A percentile compares a stretch with the other conserved stretches of the same genome.
phyloP scores from a whole-genome alignment of 2,329 filamentous ascomycete species.

The Thermoascus crustaceus region DNA sequence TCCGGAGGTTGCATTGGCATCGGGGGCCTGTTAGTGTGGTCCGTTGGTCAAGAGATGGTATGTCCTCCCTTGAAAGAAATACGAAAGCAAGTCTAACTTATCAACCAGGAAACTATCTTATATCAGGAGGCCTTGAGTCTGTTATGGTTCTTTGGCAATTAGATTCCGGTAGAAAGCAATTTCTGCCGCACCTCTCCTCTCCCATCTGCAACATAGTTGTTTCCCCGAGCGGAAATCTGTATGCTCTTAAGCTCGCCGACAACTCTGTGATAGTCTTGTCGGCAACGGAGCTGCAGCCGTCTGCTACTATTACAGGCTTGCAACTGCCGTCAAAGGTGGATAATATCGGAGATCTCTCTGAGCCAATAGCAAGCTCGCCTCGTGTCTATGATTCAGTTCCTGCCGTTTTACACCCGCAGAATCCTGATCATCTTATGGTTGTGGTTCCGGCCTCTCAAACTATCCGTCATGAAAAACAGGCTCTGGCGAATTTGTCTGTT shows the following conservation, averaged over 20 bases:
- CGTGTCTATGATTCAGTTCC: conserved; percentile 35
- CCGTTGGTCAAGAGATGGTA: conserved; percentile 90
- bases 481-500: conserved; percentile 45
- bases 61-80: conserved; percentile 6
- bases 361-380: conserved; percentile 6
- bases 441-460: conserved; percentile 53
- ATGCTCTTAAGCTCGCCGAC: conserved; percentile 77
- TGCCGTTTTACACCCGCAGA: conserved; percentile 54
- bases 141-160: conserved; percentile 89
- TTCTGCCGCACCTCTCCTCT: conserved; percentile 81
- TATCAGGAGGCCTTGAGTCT: conserved; percentile 87
- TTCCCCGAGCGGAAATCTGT: conserved; percentile 69
- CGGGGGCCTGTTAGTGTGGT: conserved; percentile 71
- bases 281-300: conserved; percentile 79
- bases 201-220: conserved; percentile 78
- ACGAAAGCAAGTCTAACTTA: too few species aligned
- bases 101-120: conserved; percentile 86
- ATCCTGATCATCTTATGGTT: conserved; percentile 57
- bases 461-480: conserved; percentile 22
- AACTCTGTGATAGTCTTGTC: conserved; percentile 89
- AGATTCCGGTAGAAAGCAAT: conserved; percentile 73
- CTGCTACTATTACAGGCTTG: conserved; percentile 73
- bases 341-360: conserved; percentile 43
- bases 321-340: conserved; percentile 48
- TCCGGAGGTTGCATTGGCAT: conserved; percentile 83